Evolutionary conservation across 345 rosid species (phyloP), one percentile per base, ranked within the genome.

Genomic region (Mangifera indica): DNA sequence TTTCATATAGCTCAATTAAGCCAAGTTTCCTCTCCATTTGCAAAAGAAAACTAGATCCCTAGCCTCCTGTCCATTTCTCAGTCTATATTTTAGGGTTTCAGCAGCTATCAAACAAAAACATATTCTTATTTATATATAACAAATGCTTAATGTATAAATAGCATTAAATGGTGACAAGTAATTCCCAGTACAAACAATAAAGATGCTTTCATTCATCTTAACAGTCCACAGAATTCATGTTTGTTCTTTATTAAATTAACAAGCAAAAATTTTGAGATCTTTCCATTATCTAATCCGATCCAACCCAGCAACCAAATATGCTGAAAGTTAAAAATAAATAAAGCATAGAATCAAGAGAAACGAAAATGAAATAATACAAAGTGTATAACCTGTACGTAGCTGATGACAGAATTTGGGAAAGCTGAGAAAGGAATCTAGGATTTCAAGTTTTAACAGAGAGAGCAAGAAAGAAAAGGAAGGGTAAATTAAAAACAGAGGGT

Each of bases 351-450:
- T 24, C 25, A 56, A 8, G 7, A 37, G 8, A 42, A 66, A 26
- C 26, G 20, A 10, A 51, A 51, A 20, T 54, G 58, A 20, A 20
- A 54, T 54, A 54, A 15, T n/a, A 4, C 3, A 66, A 29, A 29
- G 45, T 10, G 1, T 5, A 25, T 11, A 49, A 66, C 70, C 70
- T 10, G 59, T n/a, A 53, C 52, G 48, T 15, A 53, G 46, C 24
- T 12, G 15, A 22, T 22, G 25, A 14, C 13, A 45, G 37, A 64
- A 64, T 1, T 29, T 64, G 66, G 66, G 58, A 70, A 48, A 60
- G 66, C 57, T 17, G 63, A 70, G 32, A 60, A 15, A 17, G 74
- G 32, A 24, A 20, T 29, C 66, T 49, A 48, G 26, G 73, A 65
- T 60, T 60, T 70, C 66, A 60, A 70, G 54, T 29, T 55, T 69